Percentiles rank a stretch among this genome's conserved stretches.
These are phyloP conservation scores for Tetracentron sinense DNA, from an alignment of 164 flowering plant species.

Conservation along the genomic window DNA sequence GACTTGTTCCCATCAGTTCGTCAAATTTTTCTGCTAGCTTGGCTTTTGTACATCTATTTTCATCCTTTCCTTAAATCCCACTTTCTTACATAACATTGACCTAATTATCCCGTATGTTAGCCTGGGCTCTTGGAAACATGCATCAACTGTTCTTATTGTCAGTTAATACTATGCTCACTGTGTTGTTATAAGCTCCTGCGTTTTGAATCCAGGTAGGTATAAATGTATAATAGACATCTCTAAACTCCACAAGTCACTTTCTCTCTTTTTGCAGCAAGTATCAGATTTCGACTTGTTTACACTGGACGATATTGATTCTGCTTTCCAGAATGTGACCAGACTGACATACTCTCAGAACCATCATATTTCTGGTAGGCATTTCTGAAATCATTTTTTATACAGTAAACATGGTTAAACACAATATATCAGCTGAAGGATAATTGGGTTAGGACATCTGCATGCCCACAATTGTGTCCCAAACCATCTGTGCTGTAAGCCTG, in stretches of 20 bases:
- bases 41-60: too few species aligned
- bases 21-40: too few species aligned
- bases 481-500: background rate
- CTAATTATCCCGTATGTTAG: too few species aligned
- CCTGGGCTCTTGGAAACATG: background rate
- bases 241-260: conserved; percentile 8
- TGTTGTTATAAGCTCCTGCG: background rate
- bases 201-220: background rate
- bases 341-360: conserved; percentile 84
- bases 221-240: conserved; percentile 9
- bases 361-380: conserved; percentile 64
- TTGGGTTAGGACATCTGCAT: background rate
- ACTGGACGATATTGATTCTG: conserved; percentile 85
- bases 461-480: too few species aligned
- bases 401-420: background rate
- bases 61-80: too few species aligned
- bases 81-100: too few species aligned
- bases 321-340: conserved; percentile 80
- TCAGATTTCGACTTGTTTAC: conserved; percentile 92
- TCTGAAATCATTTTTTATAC: background rate
- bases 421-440: background rate
- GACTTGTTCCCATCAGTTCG: too few species aligned
- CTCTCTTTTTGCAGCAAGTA: conserved; percentile 67
- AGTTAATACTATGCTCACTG: background rate
- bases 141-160: background rate